A percentile compares a stretch with the other conserved stretches of the same genome.
Conservation (phyloP, 768 basidiomycete species). For the Leccinum sublutescens region DNA sequence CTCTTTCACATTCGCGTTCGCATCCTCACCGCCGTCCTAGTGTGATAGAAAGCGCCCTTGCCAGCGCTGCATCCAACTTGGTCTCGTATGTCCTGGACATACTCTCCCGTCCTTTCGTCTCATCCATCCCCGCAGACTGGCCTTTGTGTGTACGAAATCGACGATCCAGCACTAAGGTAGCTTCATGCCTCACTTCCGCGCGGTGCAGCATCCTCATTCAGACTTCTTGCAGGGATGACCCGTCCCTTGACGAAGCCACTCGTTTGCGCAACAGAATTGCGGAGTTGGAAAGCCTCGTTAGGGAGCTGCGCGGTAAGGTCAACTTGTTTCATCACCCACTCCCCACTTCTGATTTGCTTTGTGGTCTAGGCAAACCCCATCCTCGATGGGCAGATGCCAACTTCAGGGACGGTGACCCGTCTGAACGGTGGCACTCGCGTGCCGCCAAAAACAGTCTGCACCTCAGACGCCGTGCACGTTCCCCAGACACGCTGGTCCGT, state of each 20-base stretch:
- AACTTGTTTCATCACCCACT: constrained; percentile 12
- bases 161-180: constrained; percentile 79
- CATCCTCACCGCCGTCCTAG: constrained; percentile 28
- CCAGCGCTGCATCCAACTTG: constrained; percentile 85
- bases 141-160: constrained; percentile 93
- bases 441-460: constrained; percentile 64
- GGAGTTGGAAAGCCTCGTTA: constrained; percentile 88
- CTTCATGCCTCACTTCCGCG: constrained; percentile 1
- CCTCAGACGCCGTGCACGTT: constrained; percentile 40
- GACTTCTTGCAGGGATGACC: constrained; percentile 64
- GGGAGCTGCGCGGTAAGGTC: constrained; percentile 73
- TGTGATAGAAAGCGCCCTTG: constrained; percentile 93
- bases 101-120: constrained; percentile 3
- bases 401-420: constrained; percentile 77
- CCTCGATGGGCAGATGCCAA: constrained; percentile 81
- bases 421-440: constrained; percentile 85
- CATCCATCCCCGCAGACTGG: constrained; percentile 58
- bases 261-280: constrained; percentile 85
- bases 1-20: background rate
- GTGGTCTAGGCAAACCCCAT: constrained; percentile 70
- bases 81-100: constrained; percentile 53
- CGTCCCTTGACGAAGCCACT: constrained; percentile 82
- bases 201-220: background rate
- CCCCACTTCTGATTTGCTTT: constrained; percentile 9
- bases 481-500: constrained; percentile 34